Base-by-base conservation (phyloP, 805 yeast genomes). In the Grigorovia transvaalensis region DNA sequence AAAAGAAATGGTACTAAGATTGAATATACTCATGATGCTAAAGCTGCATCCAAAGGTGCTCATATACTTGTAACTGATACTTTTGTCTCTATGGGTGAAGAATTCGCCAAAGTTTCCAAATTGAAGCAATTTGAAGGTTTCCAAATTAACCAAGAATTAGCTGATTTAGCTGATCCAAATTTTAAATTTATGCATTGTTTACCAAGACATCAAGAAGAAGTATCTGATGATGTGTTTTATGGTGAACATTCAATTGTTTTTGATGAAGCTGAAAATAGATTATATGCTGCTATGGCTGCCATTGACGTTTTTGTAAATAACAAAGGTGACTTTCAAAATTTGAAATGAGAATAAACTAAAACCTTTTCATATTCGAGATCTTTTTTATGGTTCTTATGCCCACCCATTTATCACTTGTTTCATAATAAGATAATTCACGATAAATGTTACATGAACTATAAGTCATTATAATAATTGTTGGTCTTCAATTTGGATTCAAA, bases 61-160 rank as follows among this genome's bases (percentile, higher is more conserved):
- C 80, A 91, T 63, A 75, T 93, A 44, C 68, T 93, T 40, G 98
- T 91, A 46, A 93, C 99, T 15, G 99, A 93, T 63, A 93, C 99
- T 2, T 93, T 96, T 82, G 81, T 93, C 23, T 91, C 98, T 1
- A 93, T 93, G 99, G 99, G 99, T 52, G 90, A 93, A 73, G 99
- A 93, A 68, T 72, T 78, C 4, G 90, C 90, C 66, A 86, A 81
- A 56, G 74, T 67, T 48, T 73, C 75, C 52, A 86, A 90, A 56
- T 73, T 93, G 59, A 74, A 81, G 62, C 90, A 88, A 70, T 93
- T 93, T 66, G 76, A 73, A 15, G 96, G 95, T 1, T 93, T 83
- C 76, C 96, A 88, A 72, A 84, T 93, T 53, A 82, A 88, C 42
- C 67, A 73, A 17, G 82, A 81, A 35, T 73, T 90, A 72, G 78